Evolutionary conservation across 163 green algal species (phyloP), one percentile per base, ranked within the genome.

Genomic region (Scenedesmus sp.): DNA sequence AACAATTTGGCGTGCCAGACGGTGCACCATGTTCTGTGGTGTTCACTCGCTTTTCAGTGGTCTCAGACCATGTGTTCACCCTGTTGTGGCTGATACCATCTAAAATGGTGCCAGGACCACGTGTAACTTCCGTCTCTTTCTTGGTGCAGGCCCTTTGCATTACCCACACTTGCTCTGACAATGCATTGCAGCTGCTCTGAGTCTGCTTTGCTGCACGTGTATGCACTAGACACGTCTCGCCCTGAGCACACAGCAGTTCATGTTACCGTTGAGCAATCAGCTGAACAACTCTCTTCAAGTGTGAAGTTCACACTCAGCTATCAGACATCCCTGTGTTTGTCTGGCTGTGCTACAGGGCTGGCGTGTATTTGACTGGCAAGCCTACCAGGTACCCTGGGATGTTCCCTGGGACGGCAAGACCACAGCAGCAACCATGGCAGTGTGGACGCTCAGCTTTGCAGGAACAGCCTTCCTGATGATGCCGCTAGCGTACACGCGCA

Each of bases 371-470:
- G 26, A 91, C 74, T 82, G 62, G 26, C 5, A 82, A 54, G 90
- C 90, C 3, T 93, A 91, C 13, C 73, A 91, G 16, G 59, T 82
- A 16, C 83, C 84, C 2, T 96, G 93, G 93, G 54, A 95, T 8
- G 94, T 96, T 4, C 94, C 94, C 3, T 96, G 94, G 94, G 86
- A 87, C 34, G 74, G 74, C 10, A 70, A 67, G 8, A 92, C 88
- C 26, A 64, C 93, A 10, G 91, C 84, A 13, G 86, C 90, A 10
- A 92, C 91, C 20, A 95, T 96, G 91, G 89, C 82, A 13, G 66
- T 93, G 23, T 96, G 95, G 95, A 74, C 94, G 7, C 89, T 70
- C 20, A 86, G 77, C 74, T 96, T 96, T 89, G 90, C 92, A 60
- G 91, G 54, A 8, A 93, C 95, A 7, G 94, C 93, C 2, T 95